Base-by-base conservation (phyloP, 257 asterid genomes). In the Capsicum chinense region DNA sequence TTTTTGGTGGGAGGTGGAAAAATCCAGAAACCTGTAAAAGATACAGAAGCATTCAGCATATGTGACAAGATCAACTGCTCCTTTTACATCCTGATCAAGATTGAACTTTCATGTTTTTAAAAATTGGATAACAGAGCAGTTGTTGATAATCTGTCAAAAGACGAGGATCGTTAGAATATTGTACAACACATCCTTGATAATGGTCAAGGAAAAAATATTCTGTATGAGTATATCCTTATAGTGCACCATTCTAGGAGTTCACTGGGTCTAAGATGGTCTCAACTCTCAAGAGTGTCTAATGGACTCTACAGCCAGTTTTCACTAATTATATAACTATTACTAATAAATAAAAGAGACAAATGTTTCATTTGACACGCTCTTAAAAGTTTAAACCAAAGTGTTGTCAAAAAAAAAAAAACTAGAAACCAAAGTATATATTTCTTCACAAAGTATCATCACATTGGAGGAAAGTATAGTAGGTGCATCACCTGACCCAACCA, bases 181-280 rank as follows among this genome's bases (percentile, higher is more conserved):
- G 76, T 68, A 21, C 76, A 37, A 68, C 76, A 68, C 76, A 68
- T 37, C 47, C 76, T 68, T 37, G 76, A 68, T 15, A 67, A 67
- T 67, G 74, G 74, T 67, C 74, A 13, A 67, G 74, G 48, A 37
- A 60, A n/a, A 9, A 8, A 33, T 0, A 35, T 33, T 67, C 13
- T 7, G 6, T 19, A 68, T 7, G 52, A 35, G 44, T 67, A 16
- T 44, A 68, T 37, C 76, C 14, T 37, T 37, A 21, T 37, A 68
- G 26, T 13, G 76, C 44, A 68, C 26, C 44, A 12, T 14, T 68
- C 52, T 68, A 68, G 70, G 70, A 68, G 48, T 37, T 68, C 76
- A 35, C 52, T 68, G 52, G 50, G 21, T 68, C 26, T 68, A 68
- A 68, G 52, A 68, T 68, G 76, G 76, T 68, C 76, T 42, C 76